These are phyloP conservation scores for Claviceps humidiphila DNA, from an alignment of 2,329 filamentous ascomycete genomes.

Conservation along the genomic window DNA sequence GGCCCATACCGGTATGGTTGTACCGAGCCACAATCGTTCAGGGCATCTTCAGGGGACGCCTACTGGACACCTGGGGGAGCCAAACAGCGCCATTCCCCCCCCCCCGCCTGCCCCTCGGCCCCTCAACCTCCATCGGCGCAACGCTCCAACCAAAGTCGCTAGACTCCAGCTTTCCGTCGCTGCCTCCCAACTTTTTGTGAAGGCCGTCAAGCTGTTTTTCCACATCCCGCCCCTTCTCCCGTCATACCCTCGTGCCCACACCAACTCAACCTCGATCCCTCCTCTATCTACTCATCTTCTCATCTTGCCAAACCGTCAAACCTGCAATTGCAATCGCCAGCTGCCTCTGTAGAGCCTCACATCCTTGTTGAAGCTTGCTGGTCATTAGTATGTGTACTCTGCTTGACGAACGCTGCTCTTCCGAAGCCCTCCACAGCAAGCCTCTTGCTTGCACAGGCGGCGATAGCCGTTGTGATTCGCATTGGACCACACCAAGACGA, in stretches of 20 bases:
- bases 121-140: not conserved
- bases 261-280: not conserved
- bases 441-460: not conserved
- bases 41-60: too few species aligned
- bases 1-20: too few species aligned
- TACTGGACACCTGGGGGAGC: too few species aligned
- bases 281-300: not conserved
- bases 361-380: slow-evolving; percentile 7
- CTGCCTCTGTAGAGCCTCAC: not conserved
- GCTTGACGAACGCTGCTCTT: not conserved
- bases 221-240: not conserved
- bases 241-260: not conserved
- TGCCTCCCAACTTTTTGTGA: slow-evolving; percentile 1
- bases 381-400: slow-evolving; percentile 6
- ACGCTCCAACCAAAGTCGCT: not conserved
- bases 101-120: not conserved
- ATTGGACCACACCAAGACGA: not conserved
- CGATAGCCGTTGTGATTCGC: not conserved
- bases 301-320: not conserved
- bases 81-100: too few species aligned
- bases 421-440: not conserved
- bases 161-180: not conserved
- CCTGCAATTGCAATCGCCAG: slow-evolving; percentile 4
- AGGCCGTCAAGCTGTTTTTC: slow-evolving; percentile 3
- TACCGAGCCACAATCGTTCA: too few species aligned